Conservation (phyloP, 352 stramenopile species). For the Ochromonadaceae sp. region DNA sequence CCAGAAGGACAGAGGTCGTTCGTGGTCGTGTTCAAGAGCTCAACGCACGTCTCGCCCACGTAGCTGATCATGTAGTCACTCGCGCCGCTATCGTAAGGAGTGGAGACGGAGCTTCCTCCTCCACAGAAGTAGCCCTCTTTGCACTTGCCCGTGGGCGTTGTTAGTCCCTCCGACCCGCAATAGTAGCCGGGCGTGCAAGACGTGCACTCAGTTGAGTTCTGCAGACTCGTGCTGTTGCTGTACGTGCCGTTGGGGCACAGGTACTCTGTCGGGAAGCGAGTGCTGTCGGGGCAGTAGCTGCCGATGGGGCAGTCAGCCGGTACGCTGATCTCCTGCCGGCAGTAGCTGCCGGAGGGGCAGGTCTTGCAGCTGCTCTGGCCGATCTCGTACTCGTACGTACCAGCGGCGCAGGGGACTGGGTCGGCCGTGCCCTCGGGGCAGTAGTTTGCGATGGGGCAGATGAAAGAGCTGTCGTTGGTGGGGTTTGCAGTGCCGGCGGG, state of each 20-base stretch:
- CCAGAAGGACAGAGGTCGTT: constrained; percentile 27
- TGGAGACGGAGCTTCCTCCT: constrained; percentile 16
- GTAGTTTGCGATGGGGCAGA: constrained; percentile 35
- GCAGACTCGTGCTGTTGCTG: constrained; percentile 22
- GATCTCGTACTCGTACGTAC: neutral
- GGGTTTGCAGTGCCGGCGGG: neutral
- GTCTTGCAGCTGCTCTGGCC: constrained; percentile 20
- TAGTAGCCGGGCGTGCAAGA: constrained; percentile 26
- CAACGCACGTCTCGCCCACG: constrained; percentile 18
- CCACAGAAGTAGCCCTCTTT: constrained; percentile 30
- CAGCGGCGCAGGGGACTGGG: constrained; percentile 19
- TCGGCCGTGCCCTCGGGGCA: constrained; percentile 24
- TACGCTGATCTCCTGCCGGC: constrained; percentile 28
- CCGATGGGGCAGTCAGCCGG: constrained; percentile 26
- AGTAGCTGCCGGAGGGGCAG: constrained; percentile 58
- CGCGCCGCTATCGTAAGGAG: constrained; percentile 18
- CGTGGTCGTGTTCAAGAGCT: neutral
- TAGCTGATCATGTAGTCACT: constrained; percentile 15
- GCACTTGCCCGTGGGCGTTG: constrained; percentile 25
- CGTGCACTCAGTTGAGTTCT: constrained; percentile 17
- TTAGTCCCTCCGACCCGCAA: constrained; percentile 25
- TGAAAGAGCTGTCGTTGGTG: no score
- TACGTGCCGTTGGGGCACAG: constrained; percentile 28
- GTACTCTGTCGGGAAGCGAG: constrained; percentile 19
- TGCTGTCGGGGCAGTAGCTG: constrained; percentile 25